A percentile compares a stretch with the other conserved stretches of the same genome.
These are phyloP conservation scores for Leishmania turanica DNA, from an alignment of 208 protist genomes.

Conservation along the genomic window DNA sequence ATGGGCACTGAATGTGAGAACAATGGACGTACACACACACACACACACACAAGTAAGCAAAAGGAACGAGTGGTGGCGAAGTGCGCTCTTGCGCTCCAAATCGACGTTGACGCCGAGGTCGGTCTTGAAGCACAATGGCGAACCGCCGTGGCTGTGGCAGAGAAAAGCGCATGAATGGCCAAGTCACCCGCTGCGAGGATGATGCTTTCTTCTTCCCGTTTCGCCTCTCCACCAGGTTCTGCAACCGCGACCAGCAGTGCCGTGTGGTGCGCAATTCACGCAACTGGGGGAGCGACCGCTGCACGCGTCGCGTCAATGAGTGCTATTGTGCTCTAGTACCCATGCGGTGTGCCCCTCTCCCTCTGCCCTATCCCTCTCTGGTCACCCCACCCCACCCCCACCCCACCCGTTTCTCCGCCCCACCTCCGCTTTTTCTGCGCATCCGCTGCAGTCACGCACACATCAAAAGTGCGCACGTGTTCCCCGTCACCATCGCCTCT, in stretches of 20 bases:
- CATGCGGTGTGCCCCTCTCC: neutral
- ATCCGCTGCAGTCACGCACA: neutral
- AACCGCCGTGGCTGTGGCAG: neutral
- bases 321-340: neutral
- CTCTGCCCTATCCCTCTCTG: neutral
- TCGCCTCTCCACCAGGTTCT: neutral
- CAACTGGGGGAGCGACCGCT: neutral
- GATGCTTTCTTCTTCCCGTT: neutral
- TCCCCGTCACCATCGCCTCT: neutral
- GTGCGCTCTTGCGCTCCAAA: neutral
- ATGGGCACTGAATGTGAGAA: neutral
- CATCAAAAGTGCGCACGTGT: neutral
- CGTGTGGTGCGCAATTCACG: neutral
- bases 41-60: neutral
- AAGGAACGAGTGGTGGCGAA: neutral
- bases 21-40: neutral
- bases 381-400: neutral
- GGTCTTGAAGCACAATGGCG: neutral
- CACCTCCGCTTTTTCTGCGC: neutral
- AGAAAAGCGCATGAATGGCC: neutral
- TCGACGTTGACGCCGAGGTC: neutral
- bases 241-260: neutral
- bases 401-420: neutral
- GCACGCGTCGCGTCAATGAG: neutral
- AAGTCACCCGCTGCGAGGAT: neutral